Evolutionary conservation across 2,329 filamentous ascomycete species (phyloP), one percentile per base, ranked within the genome.

Genomic region (Cladosporium halotolerans): DNA sequence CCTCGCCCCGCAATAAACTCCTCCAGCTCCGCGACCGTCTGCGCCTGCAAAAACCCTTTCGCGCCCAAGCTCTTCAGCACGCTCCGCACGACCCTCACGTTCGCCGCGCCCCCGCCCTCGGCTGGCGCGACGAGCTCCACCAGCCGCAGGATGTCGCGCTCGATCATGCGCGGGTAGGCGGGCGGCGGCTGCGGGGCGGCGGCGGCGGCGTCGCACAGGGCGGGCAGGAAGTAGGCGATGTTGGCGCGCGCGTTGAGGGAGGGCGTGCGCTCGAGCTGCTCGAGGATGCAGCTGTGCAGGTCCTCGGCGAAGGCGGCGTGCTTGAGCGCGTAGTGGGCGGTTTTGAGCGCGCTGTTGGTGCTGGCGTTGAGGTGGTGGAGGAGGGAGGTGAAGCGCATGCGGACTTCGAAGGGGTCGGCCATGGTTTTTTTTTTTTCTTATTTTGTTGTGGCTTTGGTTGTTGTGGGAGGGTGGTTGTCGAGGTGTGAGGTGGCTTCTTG

Each of bases 141-240:
- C 8, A 99, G 87, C 9, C 88, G 80, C 33, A 95, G 78, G 39
- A 99, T 95, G 68, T 99, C 93, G 44, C 91, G 80, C 71, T 96
- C 88, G 73, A 99, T 88, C 89, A 97, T 96, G 48, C 86, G 83
- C 28, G 96, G 84, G 66, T 96, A 99, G 58, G 89, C 85, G 50
- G 80, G 73, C 62, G 93, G 84, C 58, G 83, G 81, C 60, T 89
- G 88, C 60, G 84, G 86, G 23, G 23, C 23, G 23, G 23, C 23
- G 58, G 82, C 79, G 18, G 89, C 88, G 72, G 89, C 79, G 67
- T 97, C 92, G 67, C 95, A 88, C 61, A 99, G 88, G 62, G 92
- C 87, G 66, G 97, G 92, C 66, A 99, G 86, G 72, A 99, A 99
- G 73, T 95, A 99, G 87, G 99, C 95, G 70, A 99, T 97, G 69